Evolutionary conservation across 2,329 filamentous ascomycete species (phyloP), one percentile per base, ranked within the genome.

Genomic region (Colletotrichum sp.): DNA sequence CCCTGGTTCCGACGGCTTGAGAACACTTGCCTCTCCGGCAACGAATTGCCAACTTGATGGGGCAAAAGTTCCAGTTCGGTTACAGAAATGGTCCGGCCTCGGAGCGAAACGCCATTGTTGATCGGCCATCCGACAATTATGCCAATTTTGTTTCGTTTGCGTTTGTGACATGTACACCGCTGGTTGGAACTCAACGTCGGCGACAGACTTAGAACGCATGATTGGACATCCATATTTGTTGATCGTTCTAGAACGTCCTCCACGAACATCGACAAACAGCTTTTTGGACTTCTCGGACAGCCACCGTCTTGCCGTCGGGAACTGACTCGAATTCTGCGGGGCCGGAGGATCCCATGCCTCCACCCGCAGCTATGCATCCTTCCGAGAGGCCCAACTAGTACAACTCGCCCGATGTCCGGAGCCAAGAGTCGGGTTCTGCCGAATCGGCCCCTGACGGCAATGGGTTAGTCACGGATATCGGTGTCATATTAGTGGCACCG

Each of bases 381-480:
- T 65, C 66, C 66, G 43, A 65, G 25, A 70, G 43, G 67, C 43
- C 12, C 67, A 65, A 22, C 25, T 34, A 52, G 18, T 32, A 12
- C 67, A 65, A 22, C 25, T 34, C 48, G 18, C 60, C 71, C 71
- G 71, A 74, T 66, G 67, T n/a, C 67, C 71, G 67, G 72, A 71
- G 52, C 61, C 15, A 71, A 56, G 67, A 62, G 6, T 70, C 36
- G 58, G 58, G 58, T 22, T 30, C n/a, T 61, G 58, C 58, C 58
- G 61, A 65, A 56, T 75, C 72, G 68, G 72, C 72, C 68, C 60
- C 66, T 65, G 27, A 6, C 43, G 52, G 61, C n/a, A n/a, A 39
- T 36, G 32, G 36, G 22, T 64, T 64, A 69, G 70, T 36, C 55
- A 71, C 61, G 68, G 68, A 67, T 66, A 39, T 67, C 62, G 39